Conservation (phyloP, 129 eudicot genomes). For the Centella asiatica region DNA sequence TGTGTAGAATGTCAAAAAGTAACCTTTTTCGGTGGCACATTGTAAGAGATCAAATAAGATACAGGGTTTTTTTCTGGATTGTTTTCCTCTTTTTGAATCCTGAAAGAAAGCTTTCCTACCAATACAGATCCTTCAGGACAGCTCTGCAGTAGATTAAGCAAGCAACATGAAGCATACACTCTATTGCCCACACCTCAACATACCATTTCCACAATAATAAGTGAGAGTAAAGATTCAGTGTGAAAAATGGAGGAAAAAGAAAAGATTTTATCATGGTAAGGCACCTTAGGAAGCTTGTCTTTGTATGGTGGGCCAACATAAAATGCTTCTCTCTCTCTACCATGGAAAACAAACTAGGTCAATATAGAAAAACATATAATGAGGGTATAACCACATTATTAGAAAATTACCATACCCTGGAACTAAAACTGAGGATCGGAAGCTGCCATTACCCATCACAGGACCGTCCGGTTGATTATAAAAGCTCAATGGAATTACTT, state of each 20-base stretch:
- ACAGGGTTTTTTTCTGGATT: slow-evolving; percentile 71
- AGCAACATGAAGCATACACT: slow-evolving; percentile 11
- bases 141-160: slow-evolving; percentile 46
- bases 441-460: slow-evolving; percentile 67
- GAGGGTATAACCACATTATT: not conserved
- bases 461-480: slow-evolving; percentile 94
- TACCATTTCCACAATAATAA: not conserved
- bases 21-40: slow-evolving; percentile 88
- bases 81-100: slow-evolving; percentile 39
- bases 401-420: slow-evolving; percentile 62
- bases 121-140: slow-evolving; percentile 74
- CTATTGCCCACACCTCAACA: not conserved
- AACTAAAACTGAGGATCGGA: slow-evolving; percentile 54
- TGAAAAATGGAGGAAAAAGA: not conserved
- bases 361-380: slow-evolving; percentile 6
- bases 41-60: slow-evolving; percentile 70
- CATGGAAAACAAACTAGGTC: slow-evolving; percentile 12
- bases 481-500: slow-evolving; percentile 71
- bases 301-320: slow-evolving; percentile 83
- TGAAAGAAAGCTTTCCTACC: slow-evolving; percentile 66
- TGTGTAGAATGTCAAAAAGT: not conserved
- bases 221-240: too few species aligned
- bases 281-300: slow-evolving; percentile 97
- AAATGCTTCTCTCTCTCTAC: slow-evolving; percentile 82
- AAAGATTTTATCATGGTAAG: not conserved